phyloP scores from a whole-genome alignment of 1,284 basidiomycete genomes.

The Cerrena zonata region DNA sequence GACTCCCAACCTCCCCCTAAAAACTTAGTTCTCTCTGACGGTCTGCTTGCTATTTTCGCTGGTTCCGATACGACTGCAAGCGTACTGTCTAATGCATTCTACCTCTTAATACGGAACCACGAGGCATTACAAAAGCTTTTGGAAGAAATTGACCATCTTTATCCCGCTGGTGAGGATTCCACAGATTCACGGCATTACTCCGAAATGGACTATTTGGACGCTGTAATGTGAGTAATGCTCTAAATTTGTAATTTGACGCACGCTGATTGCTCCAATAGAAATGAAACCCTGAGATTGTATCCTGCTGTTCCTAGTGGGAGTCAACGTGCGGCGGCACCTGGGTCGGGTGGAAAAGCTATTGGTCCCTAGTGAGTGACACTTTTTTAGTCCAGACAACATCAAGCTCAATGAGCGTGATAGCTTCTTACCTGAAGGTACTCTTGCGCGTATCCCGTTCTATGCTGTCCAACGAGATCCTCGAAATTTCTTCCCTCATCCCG shows the following conservation, averaged over 20 bases:
- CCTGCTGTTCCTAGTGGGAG: constrained; percentile 48
- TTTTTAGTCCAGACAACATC: background rate
- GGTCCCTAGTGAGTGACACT: constrained; percentile 22
- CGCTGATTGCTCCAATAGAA: constrained; percentile 32
- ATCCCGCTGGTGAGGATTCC: constrained; percentile 16
- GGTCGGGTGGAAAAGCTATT: constrained; percentile 15
- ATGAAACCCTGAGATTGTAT: constrained; percentile 51
- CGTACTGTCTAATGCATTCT: constrained; percentile 40
- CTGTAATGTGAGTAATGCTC: constrained; percentile 13
- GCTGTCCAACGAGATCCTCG: constrained; percentile 27
- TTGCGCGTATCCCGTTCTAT: constrained; percentile 23
- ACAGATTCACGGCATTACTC: constrained; percentile 11
- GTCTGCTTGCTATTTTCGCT: constrained; percentile 46
- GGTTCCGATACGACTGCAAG: constrained; percentile 54
- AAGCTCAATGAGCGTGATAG: constrained; percentile 6
- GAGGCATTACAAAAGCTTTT: constrained; percentile 40
- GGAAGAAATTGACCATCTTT: constrained; percentile 41
- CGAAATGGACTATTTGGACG: constrained; percentile 22
- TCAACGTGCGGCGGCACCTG: constrained; percentile 36
- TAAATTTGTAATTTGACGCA: background rate
- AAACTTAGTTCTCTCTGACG: constrained; percentile 38
- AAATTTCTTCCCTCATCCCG: constrained; percentile 27
- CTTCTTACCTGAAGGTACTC: constrained; percentile 25
- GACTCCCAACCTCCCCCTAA: constrained; percentile 34
- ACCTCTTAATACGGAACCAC: constrained; percentile 41